Evolutionary conservation across 331 rosid genomes (phyloP), one percentile per base, ranked within the genome.

Genomic region (Pyracantha coccinea): DNA sequence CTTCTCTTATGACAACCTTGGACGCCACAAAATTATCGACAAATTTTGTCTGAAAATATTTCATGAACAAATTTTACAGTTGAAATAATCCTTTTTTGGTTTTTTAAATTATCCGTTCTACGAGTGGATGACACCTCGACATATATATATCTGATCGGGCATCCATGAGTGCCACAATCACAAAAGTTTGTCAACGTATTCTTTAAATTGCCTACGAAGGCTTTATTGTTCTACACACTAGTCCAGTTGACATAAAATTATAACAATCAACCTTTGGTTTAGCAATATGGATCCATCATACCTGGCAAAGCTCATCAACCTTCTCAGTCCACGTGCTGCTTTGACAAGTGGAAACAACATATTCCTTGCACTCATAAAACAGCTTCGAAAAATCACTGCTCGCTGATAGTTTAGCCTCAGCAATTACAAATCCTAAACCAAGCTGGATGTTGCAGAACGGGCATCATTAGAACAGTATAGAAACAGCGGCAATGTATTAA

Each of bases 291-390:
- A 79, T 74, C 55, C 38, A 17, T 10, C 87, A 23, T 71, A 95
- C 99, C 93, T 90, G 90, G 71, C 91, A 88, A 78, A 95, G 89
- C 74, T 92, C 97, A 55, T 95, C 96, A 63, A 90, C 81, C 86
- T 84, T 92, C 80, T 88, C 96, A 28, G 69, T 78, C 87, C 86
- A 82, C 71, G 50, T 69, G 80, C 72, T 69, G 69, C 87, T 63
- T 85, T 89, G 97, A 83, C 92, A 85, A 45, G 87, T 72, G 59
- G 85, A 82, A 66, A 87, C 82, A 50, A 82, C 38, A 68, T 87
- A 95, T 67, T 88, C 99, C 87, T 92, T 95, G 91, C 99, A 95
- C 78, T 95, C 97, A 76, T 45, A 78, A 85, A 95, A 95, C 64
- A 89, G 72, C 88, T 89, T 95, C 66, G 88, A 89, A 85, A 95